A percentile compares a stretch with the other conserved stretches of the same genome.
These are phyloP conservation scores for Leucosporidium scottii DNA, from an alignment of 768 basidiomycete genomes.

Conservation along the genomic window DNA sequence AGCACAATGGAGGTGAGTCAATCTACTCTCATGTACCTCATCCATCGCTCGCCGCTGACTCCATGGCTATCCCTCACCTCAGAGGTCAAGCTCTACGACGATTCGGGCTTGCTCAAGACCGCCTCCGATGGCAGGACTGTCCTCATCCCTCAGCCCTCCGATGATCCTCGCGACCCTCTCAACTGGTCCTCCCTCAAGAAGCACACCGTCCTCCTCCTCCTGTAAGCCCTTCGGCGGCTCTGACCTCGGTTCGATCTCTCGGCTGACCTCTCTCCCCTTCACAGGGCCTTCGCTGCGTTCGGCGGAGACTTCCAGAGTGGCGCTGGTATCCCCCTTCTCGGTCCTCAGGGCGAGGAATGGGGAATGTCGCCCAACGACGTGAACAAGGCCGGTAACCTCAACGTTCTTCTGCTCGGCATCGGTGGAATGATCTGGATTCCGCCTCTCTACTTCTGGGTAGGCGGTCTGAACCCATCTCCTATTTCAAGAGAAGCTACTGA, in stretches of 20 bases:
- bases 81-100: conserved; percentile 2
- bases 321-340: conserved; percentile 17
- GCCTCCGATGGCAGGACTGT: conserved; percentile 14
- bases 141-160: conserved; percentile 35
- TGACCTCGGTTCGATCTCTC: no score
- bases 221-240: not conserved
- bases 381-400: conserved; percentile 30
- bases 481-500: no score
- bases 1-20: conserved; percentile 13
- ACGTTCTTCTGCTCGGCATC: conserved; percentile 27
- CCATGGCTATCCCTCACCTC: not conserved
- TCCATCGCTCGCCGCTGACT: not conserved
- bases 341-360: not conserved
- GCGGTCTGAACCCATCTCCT: not conserved
- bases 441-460: conserved; percentile 24
- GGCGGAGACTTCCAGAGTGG: conserved; percentile 28
- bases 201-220: conserved; percentile 21
- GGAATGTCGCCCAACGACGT: conserved; percentile 6
- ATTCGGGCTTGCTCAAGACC: conserved; percentile 11
- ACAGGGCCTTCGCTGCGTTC: not conserved
- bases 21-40: no score
- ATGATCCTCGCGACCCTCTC: conserved; percentile 39
- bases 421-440: conserved; percentile 28
- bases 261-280: no score
- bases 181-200: conserved; percentile 38